Base-by-base conservation (phyloP, 768 basidiomycete genomes). In the Tulasnella sp. region DNA sequence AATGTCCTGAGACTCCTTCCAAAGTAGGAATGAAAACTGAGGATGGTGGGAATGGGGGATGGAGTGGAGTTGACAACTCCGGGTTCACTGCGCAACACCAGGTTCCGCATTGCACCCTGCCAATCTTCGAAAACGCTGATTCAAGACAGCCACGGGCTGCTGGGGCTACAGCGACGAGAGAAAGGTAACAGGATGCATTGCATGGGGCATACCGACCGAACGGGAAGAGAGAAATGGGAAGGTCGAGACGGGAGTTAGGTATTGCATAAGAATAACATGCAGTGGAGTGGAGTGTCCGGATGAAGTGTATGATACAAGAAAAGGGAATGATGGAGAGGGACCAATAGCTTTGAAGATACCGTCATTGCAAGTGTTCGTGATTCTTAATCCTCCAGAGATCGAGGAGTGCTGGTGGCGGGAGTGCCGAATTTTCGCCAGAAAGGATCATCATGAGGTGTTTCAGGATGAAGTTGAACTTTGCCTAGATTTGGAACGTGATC, bases 401-500 rank as follows among this genome's bases (percentile, higher is more conserved):
- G n/a, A 34, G 58, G 58, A 29, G 58, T 64, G 58, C 58, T 31
- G 4, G 58, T 31, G 3, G 58, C 58, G n/a, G 58, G 58, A 64
- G 58, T 71, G 22, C 74, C 77, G 75, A 77, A 79, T 64, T 76
- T 78, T 64, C 54, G 68, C 54, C 71, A 79, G 25, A 83, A 58
- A 15, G 83, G 82, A 79, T 96, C 93, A 77, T 92, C 89, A 39
- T 83, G 85, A 67, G 88, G 85, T 2, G 94, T 96, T 45, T 93
- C 93, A 0, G 95, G 95, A 81, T 97, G 96, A 7, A 97, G 85
- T 82, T 94, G 93, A 19, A 95, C 85, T 83, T 88, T 92, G 78
- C 94, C 94, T 82, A 25, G 15, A 2, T 22, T 31, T 58, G 45
- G n/a, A 31, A 40, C 2, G 37, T 1, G 38, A 39, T 68, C n/a